Evolutionary conservation across 768 basidiomycete species (phyloP), one percentile per base, ranked within the genome.

Genomic region (Suillus paluster): DNA sequence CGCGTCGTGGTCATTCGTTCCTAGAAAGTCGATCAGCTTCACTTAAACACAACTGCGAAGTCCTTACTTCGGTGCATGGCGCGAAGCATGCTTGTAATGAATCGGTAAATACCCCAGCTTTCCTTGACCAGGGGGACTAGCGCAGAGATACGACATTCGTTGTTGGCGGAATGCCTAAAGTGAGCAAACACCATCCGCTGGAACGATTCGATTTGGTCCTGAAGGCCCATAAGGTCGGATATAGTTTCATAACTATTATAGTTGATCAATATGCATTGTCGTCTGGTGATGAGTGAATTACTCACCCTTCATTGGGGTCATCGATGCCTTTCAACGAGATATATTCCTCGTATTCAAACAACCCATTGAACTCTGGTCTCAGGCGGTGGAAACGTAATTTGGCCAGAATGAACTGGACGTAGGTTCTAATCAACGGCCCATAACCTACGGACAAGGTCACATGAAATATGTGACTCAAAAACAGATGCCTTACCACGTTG

Each of bases 271-370:
- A 21, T 57, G 17, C 53, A 41, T 54, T 25, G 56, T 19, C n/a
- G 21, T 58, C 34, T 34, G 58, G 56, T 56, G 55, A 48, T 53
- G 30, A 59, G 60, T 57, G 46, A 27, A 34, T 45, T 11, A 74
- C 89, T 64, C 74, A 97, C 97, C 97, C 97, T 81, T 99, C 97
- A 73, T 99, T 98, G 10, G 97, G 97, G 80, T 99, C 95, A 72
- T 98, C 95, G 64, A 99, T 97, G 25, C 94, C 95, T 77, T 97
- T 97, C 70, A 99, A 79, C 25, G 94, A 94, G 66, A 99, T 88
- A 73, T 99, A 99, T 76, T 99, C 97, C 72, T 99, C 96, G 69
- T 99, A 99, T 76, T 99, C 97, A 72, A 99, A 99, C 7, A 99
- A 79, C 27, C 97, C 97, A 76, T 99, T 99, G 80, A 99, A 99